phyloP scores from a whole-genome alignment of 2,329 filamentous ascomycete species.

The Fusarium metavorans region DNA sequence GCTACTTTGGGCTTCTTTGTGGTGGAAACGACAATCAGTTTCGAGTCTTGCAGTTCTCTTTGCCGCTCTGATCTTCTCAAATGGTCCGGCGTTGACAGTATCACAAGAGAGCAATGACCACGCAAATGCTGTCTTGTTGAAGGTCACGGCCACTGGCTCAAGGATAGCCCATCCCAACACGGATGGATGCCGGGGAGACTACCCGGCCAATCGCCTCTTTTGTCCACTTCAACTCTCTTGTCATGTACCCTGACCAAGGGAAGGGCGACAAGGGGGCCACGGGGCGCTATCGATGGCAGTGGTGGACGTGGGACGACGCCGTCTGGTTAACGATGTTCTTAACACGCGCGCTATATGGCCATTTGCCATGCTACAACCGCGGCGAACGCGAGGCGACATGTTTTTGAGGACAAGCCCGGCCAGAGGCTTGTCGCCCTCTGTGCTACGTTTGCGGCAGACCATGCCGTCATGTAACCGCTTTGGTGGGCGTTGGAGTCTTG shows the following conservation, averaged over 20 bases:
- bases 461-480: conserved; percentile 10
- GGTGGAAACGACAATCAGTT: background rate
- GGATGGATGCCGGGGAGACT: conserved; percentile 18
- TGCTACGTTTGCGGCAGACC: conserved; percentile 23
- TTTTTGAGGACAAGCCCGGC: conserved; percentile 4
- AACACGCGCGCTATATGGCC: conserved; percentile 13
- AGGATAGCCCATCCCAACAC: conserved; percentile 21
- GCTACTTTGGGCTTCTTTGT: background rate
- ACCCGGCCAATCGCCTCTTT: conserved; percentile 25
- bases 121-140: background rate
- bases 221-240: conserved; percentile 12
- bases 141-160: background rate
- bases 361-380: background rate
- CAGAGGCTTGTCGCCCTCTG: background rate
- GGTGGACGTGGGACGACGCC: conserved; percentile 14
- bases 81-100: conserved; percentile 5
- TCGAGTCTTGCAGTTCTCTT: background rate
- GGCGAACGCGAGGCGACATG: conserved; percentile 1
- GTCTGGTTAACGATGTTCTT: conserved; percentile 15
- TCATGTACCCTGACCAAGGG: conserved; percentile 13
- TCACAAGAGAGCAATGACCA: conserved; percentile 9
- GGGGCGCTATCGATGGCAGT: conserved; percentile 27
- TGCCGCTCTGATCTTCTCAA: background rate
- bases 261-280: conserved; percentile 11
- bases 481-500: conserved; percentile 1